Conservation (phyloP, 2,329 filamentous ascomycete genomes). For the Calonectria crousiana region DNA sequence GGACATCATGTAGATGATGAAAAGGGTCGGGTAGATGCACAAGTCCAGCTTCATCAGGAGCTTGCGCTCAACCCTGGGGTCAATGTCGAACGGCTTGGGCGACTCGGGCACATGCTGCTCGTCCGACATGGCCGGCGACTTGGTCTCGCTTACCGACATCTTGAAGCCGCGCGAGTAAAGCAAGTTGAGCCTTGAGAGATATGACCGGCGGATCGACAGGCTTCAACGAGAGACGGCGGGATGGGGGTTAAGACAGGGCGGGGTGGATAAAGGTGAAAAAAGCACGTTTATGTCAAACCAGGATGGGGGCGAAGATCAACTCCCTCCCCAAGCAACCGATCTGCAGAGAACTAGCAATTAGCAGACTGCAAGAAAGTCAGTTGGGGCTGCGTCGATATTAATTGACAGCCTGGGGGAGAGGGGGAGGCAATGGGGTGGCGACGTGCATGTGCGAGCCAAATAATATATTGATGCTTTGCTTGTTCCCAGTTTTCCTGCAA, state of each 20-base stretch:
- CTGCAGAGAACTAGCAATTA: slow-evolving; percentile 5
- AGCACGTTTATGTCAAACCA: slow-evolving; percentile 4
- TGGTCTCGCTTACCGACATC: slow-evolving; percentile 35
- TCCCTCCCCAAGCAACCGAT: slow-evolving; percentile 1
- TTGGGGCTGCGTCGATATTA: slow-evolving; percentile 4
- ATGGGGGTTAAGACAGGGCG: not conserved
- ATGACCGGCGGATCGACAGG: not conserved
- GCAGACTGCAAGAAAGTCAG: slow-evolving; percentile 1
- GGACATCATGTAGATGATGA: slow-evolving; percentile 56
- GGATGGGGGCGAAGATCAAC: slow-evolving; percentile 20
- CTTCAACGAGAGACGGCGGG: not conserved
- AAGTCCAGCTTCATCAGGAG: slow-evolving; percentile 57
- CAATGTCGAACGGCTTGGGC: slow-evolving; percentile 38
- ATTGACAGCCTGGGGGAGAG: slow-evolving; percentile 8
- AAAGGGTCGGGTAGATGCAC: slow-evolving; percentile 55
- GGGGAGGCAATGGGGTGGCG: not conserved
- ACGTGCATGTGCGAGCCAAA: not conserved
- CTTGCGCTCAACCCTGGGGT: slow-evolving; percentile 49
- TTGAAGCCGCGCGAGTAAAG: not conserved
- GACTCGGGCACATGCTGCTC: slow-evolving; percentile 29
- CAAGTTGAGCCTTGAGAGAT: not conserved
- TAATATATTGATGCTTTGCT: slow-evolving; percentile 15
- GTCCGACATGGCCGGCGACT: slow-evolving; percentile 26
- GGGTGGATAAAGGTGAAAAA: not conserved
- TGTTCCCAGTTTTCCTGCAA: slow-evolving; percentile 26